Evolutionary conservation across 2,329 filamentous ascomycete species (phyloP).

Genomic region (Simplicillium sp.): DNA sequence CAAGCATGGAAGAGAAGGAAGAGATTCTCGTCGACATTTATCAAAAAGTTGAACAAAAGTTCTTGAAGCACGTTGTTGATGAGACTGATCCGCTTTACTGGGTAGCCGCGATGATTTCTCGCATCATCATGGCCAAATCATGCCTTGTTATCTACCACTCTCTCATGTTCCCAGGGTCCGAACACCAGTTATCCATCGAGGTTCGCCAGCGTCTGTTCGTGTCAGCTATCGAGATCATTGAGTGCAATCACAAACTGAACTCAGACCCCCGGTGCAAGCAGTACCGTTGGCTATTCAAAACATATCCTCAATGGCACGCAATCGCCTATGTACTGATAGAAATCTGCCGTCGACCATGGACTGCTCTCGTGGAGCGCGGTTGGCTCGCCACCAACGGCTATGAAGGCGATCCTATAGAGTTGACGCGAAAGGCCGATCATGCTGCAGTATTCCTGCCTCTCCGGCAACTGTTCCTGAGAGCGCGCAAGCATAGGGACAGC

Average conservation of each 20-base stretch:
- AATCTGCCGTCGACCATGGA: conserved; percentile 36
- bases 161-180: conserved; percentile 50
- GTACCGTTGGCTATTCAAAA: conserved; percentile 40
- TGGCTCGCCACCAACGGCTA: conserved; percentile 36
- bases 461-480: conserved; percentile 42
- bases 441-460: conserved; percentile 43
- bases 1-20: conserved; percentile 25
- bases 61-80: conserved; percentile 41
- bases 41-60: conserved; percentile 43
- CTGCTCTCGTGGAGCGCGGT: conserved; percentile 37
- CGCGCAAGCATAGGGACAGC: conserved; percentile 38
- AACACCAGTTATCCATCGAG: conserved; percentile 47
- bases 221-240: conserved; percentile 65
- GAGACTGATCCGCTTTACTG: conserved; percentile 48
- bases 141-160: conserved; percentile 71
- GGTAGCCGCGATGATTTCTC: conserved; percentile 57
- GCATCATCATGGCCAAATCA: conserved; percentile 69
- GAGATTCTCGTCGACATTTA: conserved; percentile 42
- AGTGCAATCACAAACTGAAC: conserved; percentile 56
- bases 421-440: conserved; percentile 34
- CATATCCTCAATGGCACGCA: conserved; percentile 42
- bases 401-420: conserved; percentile 28
- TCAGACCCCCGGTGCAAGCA: conserved; percentile 40
- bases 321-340: conserved; percentile 40
- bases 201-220: conserved; percentile 61